These are phyloP conservation scores for Leccinum pachyderme DNA, from an alignment of 1,284 basidiomycete species.

Conservation along the genomic window DNA sequence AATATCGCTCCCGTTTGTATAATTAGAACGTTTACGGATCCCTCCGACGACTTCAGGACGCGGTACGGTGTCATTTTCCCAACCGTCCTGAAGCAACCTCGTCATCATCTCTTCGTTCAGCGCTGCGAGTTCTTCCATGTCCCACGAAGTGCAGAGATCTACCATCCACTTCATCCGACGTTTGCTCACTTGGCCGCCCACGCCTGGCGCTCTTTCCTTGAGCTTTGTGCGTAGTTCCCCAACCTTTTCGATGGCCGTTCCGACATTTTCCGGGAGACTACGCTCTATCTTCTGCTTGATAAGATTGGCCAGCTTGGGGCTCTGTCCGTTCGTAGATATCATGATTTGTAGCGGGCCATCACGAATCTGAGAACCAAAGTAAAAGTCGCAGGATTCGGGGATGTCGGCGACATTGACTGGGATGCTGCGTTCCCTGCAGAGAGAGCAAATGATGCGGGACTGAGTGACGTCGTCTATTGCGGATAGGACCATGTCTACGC, in stretches of 20 bases:
- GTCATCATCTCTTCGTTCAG: slow-evolving; percentile 64
- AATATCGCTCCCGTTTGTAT: not conserved
- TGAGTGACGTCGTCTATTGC: slow-evolving; percentile 86
- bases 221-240: slow-evolving; percentile 69
- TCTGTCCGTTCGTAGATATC: slow-evolving; percentile 94
- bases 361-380: slow-evolving; percentile 94
- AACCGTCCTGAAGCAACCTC: slow-evolving; percentile 62
- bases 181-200: slow-evolving; percentile 71
- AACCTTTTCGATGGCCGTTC: slow-evolving; percentile 79
- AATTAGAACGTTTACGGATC: not conserved
- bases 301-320: slow-evolving; percentile 87
- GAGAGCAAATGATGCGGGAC: slow-evolving; percentile 69
- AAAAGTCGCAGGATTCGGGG: slow-evolving; percentile 94
- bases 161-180: slow-evolving; percentile 96
- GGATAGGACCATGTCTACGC: slow-evolving; percentile 89
- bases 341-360: slow-evolving; percentile 92
- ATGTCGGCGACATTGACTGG: slow-evolving; percentile 98
- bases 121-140: slow-evolving; percentile 69
- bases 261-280: slow-evolving; percentile 70
- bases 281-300: slow-evolving; percentile 73
- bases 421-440: slow-evolving; percentile 70
- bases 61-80: slow-evolving; percentile 62
- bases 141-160: slow-evolving; percentile 83
- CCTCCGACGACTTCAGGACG: slow-evolving; percentile 44
- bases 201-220: slow-evolving; percentile 71